These are phyloP conservation scores for Aureobasidium lini DNA, from an alignment of 2,329 filamentous ascomycete species.

Conservation along the genomic window DNA sequence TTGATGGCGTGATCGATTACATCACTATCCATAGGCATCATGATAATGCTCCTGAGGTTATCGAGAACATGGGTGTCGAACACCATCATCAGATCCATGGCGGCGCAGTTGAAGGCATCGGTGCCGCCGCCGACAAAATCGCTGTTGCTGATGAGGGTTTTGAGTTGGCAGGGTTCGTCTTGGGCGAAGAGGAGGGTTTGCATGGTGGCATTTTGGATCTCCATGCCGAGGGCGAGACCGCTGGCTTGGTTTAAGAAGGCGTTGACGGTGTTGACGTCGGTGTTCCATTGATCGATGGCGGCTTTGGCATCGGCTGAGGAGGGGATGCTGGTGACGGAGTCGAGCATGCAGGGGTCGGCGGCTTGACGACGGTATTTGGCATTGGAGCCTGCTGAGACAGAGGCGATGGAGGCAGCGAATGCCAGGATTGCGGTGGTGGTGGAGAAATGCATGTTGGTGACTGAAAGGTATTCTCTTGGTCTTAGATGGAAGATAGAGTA, in stretches of 20 bases:
- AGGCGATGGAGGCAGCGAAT: background rate
- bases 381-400: background rate
- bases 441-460: background rate
- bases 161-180: conserved; percentile 20
- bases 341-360: conserved; percentile 14
- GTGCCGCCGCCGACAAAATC: background rate
- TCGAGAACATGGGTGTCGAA: conserved; percentile 18
- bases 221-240: conserved; percentile 37
- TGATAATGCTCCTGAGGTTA: conserved; percentile 16
- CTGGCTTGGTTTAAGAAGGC: conserved; percentile 48
- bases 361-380: conserved; percentile 7
- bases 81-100: conserved; percentile 12
- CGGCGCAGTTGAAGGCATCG: conserved; percentile 14
- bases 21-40: conserved; percentile 4
- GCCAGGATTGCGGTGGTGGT: conserved; percentile 1
- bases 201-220: conserved; percentile 18
- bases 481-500: background rate
- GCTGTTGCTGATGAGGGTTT: conserved; percentile 14
- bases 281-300: conserved; percentile 22
- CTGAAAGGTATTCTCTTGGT: background rate
- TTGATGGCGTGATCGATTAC: conserved; percentile 12
- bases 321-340: conserved; percentile 14
- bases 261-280: conserved; percentile 46
- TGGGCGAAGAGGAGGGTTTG: conserved; percentile 14
- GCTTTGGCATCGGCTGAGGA: conserved; percentile 7